Conservation (phyloP, 768 basidiomycete genomes). For the Gymnopilus junonius region DNA sequence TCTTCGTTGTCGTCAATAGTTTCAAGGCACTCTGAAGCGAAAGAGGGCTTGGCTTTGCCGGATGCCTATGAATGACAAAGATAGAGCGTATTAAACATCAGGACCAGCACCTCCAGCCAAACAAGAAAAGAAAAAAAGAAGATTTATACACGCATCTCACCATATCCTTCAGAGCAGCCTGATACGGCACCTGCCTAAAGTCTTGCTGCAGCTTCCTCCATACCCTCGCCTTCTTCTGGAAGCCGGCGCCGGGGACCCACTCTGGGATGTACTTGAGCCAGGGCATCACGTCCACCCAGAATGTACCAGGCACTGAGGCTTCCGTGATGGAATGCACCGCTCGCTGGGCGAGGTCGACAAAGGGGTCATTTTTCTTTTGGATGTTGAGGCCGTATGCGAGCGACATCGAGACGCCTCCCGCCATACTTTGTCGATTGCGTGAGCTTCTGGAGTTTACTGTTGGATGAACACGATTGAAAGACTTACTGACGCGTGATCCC, state of each 20-base stretch:
- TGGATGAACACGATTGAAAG: not conserved
- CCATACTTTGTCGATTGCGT: slow-evolving; percentile 31
- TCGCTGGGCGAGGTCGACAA: slow-evolving; percentile 43
- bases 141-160: slow-evolving; percentile 18
- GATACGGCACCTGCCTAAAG: slow-evolving; percentile 43
- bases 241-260: slow-evolving; percentile 65
- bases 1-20: slow-evolving; percentile 23
- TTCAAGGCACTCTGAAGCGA: slow-evolving; percentile 27
- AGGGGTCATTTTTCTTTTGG: slow-evolving; percentile 44
- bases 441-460: not conserved
- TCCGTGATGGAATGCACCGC: slow-evolving; percentile 36
- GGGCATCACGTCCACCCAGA: slow-evolving; percentile 48
- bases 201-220: slow-evolving; percentile 45
- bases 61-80: slow-evolving; percentile 21
- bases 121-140: not conserved
- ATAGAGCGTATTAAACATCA: no score
- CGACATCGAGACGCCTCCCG: slow-evolving; percentile 43
- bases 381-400: slow-evolving; percentile 53
- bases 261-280: slow-evolving; percentile 49
- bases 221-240: slow-evolving; percentile 51
- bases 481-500: slow-evolving; percentile 41
- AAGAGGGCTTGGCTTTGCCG: slow-evolving; percentile 25
- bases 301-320: slow-evolving; percentile 45
- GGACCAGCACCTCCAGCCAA: no score
- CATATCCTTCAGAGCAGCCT: slow-evolving; percentile 27